Conservation (phyloP, 2,329 filamentous ascomycete species). For the Fusarium chaquense region DNA sequence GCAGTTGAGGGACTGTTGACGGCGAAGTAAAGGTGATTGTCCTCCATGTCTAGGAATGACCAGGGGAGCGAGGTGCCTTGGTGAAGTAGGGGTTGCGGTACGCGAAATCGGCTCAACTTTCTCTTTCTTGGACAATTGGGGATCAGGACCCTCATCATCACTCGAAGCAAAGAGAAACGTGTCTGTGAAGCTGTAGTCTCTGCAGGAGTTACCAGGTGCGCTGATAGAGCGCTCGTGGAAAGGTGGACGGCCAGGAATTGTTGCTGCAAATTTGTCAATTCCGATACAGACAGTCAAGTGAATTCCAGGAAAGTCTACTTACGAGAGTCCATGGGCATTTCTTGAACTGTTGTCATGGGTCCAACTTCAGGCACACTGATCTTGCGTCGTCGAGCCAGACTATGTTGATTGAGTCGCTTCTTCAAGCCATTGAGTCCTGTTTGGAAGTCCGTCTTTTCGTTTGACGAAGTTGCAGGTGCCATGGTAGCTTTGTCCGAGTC, state of each 20-base stretch:
- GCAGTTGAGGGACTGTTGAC: conserved; percentile 58
- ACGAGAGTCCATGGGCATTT: conserved; percentile 78
- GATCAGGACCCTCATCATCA: conserved; percentile 43
- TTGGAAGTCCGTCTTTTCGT: conserved; percentile 56
- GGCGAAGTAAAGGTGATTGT: conserved; percentile 42
- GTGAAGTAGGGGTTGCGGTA: conserved; percentile 56
- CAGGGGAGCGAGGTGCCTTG: conserved; percentile 66
- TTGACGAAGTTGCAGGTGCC: conserved; percentile 57
- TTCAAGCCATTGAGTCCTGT: conserved; percentile 58
- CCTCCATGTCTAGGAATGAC: conserved; percentile 61
- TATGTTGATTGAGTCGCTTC: conserved; percentile 69
- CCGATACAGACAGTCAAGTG: background rate
- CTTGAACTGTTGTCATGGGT: conserved; percentile 76
- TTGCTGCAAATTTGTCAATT: conserved; percentile 61
- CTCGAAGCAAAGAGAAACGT: conserved; percentile 45
- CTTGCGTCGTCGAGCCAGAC: conserved; percentile 69
- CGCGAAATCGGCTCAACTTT: conserved; percentile 26
- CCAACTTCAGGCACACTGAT: conserved; percentile 73
- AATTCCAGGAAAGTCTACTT: conserved; percentile 49
- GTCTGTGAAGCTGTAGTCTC: conserved; percentile 53
- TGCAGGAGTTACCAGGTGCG: conserved; percentile 66
- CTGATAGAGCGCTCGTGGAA: conserved; percentile 74
- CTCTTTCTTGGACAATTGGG: conserved; percentile 42
- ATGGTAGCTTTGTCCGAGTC: conserved; percentile 64
- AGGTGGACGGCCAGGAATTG: conserved; percentile 73